phyloP scores from a whole-genome alignment of 1,284 basidiomycete genomes.

The Papiliotrema fonsecae region DNA sequence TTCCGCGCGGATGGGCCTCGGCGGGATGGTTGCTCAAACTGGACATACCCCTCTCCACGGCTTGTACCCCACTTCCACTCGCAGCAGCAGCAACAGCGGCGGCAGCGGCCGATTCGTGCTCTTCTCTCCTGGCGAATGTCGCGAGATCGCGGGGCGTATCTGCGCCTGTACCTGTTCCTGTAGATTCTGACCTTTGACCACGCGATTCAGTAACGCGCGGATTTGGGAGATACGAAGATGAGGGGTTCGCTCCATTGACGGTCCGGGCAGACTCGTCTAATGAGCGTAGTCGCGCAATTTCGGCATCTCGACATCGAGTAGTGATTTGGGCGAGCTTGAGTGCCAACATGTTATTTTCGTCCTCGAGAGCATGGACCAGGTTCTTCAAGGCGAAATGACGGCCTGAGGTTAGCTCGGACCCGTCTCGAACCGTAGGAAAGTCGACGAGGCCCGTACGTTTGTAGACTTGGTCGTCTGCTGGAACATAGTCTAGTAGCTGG shows the following conservation, averaged over 20 bases:
- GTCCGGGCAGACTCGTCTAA: background rate
- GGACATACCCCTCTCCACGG: too few species aligned
- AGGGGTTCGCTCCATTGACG: background rate
- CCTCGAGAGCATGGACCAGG: conserved; percentile 22
- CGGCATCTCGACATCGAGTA: background rate
- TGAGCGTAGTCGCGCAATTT: background rate
- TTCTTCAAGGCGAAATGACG: conserved; percentile 21
- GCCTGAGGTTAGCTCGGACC: conserved; percentile 6
- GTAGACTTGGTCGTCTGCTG: conserved; percentile 7
- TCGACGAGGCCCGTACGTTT: conserved; percentile 2
- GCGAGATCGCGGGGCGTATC: too few species aligned
- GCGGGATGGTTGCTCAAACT: too few species aligned
- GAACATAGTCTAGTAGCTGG: background rate
- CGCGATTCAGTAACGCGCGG: too few species aligned
- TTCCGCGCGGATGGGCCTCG: too few species aligned
- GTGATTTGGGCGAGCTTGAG: conserved; percentile 6
- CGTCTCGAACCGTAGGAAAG: background rate
- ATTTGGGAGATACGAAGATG: too few species aligned
- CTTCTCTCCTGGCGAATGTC: too few species aligned
- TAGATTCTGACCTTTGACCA: too few species aligned
- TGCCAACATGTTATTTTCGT: conserved; percentile 15
- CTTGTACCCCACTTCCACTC: too few species aligned
- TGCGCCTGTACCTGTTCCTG: too few species aligned
- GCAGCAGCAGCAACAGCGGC: too few species aligned
- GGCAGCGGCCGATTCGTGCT: too few species aligned